phyloP scores from a whole-genome alignment of 768 basidiomycete species.

The Trametes cubensis region DNA sequence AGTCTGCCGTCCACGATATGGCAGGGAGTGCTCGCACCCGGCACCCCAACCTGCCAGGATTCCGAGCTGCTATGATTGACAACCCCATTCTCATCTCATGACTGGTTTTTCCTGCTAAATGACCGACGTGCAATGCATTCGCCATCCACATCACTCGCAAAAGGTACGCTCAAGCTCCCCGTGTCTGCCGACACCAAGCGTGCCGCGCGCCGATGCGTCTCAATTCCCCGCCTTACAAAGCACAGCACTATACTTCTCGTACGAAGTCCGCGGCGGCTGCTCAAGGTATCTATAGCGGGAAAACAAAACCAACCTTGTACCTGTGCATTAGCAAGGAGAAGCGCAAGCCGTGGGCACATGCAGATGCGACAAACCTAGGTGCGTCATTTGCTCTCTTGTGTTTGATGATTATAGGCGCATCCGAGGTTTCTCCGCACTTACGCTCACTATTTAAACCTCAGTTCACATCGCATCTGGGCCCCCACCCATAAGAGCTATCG shows the following conservation, averaged over 20 bases:
- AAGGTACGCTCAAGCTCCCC: neutral
- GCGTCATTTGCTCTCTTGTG: conserved; percentile 5
- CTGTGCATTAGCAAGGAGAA: neutral
- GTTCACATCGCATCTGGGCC: neutral
- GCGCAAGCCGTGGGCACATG: neutral
- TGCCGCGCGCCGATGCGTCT: conserved; percentile 4
- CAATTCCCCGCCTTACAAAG: conserved; percentile 5
- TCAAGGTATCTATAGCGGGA: too few species aligned
- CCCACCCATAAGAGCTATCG: neutral
- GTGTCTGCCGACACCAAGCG: conserved; percentile 5
- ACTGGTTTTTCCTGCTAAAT: conserved; percentile 4
- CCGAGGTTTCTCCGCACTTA: conserved; percentile 21
- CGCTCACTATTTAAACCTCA: neutral
- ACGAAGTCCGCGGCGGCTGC: too few species aligned
- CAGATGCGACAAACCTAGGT: neutral
- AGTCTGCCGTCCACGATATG: too few species aligned
- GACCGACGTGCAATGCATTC: neutral
- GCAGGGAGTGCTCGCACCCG: too few species aligned
- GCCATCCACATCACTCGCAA: neutral
- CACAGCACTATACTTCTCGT: neutral
- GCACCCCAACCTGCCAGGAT: too few species aligned
- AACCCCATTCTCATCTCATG: neutral
- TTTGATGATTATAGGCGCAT: conserved; percentile 2
- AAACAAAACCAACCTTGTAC: neutral
- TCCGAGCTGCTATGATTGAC: too few species aligned